Evolutionary conservation across 2,329 filamentous ascomycete genomes (phyloP).

Genomic region (Xylariaceae sp.): DNA sequence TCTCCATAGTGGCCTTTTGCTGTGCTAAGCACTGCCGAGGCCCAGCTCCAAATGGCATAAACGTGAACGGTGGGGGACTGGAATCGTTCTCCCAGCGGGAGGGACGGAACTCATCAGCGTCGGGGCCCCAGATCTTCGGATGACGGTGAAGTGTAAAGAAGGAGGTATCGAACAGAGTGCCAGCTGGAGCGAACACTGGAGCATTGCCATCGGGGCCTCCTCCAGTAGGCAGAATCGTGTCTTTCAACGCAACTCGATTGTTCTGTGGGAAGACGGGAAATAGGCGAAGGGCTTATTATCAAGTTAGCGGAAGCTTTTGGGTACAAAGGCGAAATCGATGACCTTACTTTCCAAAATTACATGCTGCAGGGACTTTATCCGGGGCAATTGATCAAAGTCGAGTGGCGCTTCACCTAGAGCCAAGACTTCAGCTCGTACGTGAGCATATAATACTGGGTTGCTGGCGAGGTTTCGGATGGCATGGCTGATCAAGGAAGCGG

Average conservation of each 20-base stretch:
- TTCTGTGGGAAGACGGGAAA: slow-evolving; percentile 19
- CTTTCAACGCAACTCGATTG: slow-evolving; percentile 16
- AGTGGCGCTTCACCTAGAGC: slow-evolving; percentile 19
- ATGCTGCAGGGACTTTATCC: slow-evolving; percentile 19
- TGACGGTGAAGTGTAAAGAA: slow-evolving; percentile 19
- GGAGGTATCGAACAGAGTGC: slow-evolving; percentile 17
- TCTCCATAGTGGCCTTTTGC: slow-evolving; percentile 21
- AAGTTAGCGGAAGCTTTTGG: slow-evolving; percentile 13
- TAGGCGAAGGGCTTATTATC: slow-evolving; percentile 15
- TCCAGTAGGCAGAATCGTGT: slow-evolving; percentile 16
- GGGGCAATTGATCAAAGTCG: slow-evolving; percentile 18
- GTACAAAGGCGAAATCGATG: slow-evolving; percentile 8
- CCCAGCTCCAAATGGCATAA: slow-evolving; percentile 20
- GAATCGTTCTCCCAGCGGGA: slow-evolving; percentile 20
- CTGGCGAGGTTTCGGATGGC: slow-evolving; percentile 20
- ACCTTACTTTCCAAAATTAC: slow-evolving; percentile 18
- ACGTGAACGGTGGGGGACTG: slow-evolving; percentile 19
- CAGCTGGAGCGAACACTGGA: slow-evolving; percentile 18
- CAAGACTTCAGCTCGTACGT: slow-evolving; percentile 19
- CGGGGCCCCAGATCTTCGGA: slow-evolving; percentile 16
- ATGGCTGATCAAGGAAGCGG: slow-evolving; percentile 21
- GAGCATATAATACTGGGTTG: slow-evolving; percentile 15
- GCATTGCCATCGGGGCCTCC: slow-evolving; percentile 17
- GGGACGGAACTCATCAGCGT: slow-evolving; percentile 17
- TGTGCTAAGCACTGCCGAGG: slow-evolving; percentile 21